phyloP scores from a whole-genome alignment of 805 yeast species.

The Priceomyces melissophilus region DNA sequence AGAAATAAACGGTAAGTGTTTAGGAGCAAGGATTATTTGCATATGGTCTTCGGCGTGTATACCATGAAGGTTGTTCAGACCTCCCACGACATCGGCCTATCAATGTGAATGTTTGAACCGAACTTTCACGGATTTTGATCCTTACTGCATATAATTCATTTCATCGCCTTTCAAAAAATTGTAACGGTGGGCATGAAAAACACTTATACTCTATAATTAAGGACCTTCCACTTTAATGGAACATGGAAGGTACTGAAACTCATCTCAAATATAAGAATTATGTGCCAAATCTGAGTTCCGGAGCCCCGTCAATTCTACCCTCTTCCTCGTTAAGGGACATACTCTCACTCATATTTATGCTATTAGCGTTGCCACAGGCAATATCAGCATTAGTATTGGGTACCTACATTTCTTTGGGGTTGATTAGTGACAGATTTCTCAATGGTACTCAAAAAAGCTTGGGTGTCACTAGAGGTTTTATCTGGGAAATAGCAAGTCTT shows the following conservation, averaged over 20 bases:
- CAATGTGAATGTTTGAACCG: too few relatives aligned
- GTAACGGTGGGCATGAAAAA: too few relatives aligned
- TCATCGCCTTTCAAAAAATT: too few relatives aligned
- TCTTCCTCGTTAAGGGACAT: conserved; percentile 29
- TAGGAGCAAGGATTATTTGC: too few relatives aligned
- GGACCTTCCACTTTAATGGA: conserved; percentile 1
- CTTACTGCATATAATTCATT: too few relatives aligned
- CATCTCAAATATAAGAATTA: conserved; percentile 1
- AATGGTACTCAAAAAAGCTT: conserved; percentile 1
- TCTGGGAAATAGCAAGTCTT: conserved; percentile 11
- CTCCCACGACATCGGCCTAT: too few relatives aligned
- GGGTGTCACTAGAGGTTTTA: background rate
- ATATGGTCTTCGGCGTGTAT: too few relatives aligned
- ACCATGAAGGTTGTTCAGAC: too few relatives aligned
- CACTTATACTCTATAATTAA: too few relatives aligned
- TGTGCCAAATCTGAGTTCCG: background rate
- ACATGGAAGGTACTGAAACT: conserved; percentile 5
- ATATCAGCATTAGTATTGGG: conserved; percentile 19
- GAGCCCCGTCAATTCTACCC: conserved; percentile 12
- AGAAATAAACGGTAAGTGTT: too few relatives aligned
- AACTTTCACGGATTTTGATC: too few relatives aligned
- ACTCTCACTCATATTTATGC: conserved; percentile 28
- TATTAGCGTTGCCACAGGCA: conserved; percentile 25
- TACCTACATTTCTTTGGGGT: conserved; percentile 16
- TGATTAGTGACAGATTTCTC: conserved; percentile 19